Conservation (phyloP, 1,284 basidiomycete species). For the Lentinus polychrous region DNA sequence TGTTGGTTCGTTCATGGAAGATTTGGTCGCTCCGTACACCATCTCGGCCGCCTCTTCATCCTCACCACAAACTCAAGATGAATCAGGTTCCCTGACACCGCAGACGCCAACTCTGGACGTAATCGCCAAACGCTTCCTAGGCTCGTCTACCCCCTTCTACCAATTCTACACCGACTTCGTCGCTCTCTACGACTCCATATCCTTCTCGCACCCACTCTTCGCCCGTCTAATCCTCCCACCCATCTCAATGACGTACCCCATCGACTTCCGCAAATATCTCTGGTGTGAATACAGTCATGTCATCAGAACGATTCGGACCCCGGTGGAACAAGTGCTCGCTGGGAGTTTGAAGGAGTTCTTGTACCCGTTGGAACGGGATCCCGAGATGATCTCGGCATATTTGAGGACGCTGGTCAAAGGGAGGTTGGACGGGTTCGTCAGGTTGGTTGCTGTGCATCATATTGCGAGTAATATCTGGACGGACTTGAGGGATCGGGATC, state of each 20-base stretch:
- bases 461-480: slow-evolving; percentile 72
- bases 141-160: slow-evolving; percentile 74
- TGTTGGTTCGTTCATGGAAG: slow-evolving; percentile 54
- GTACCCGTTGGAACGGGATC: slow-evolving; percentile 64
- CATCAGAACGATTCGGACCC: slow-evolving; percentile 48
- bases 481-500: slow-evolving; percentile 33
- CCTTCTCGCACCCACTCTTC: slow-evolving; percentile 80
- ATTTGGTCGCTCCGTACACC: slow-evolving; percentile 52
- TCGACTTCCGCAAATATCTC: slow-evolving; percentile 80
- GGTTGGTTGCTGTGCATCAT: slow-evolving; percentile 74
- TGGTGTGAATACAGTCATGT: slow-evolving; percentile 76
- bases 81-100: slow-evolving; percentile 10
- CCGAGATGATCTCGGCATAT: slow-evolving; percentile 60
- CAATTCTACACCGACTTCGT: slow-evolving; percentile 93
- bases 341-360: slow-evolving; percentile 55
- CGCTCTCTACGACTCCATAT: slow-evolving; percentile 84
- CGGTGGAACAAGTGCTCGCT: slow-evolving; percentile 39
- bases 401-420: slow-evolving; percentile 41
- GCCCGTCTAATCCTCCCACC: slow-evolving; percentile 74
- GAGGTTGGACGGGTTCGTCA: slow-evolving; percentile 52
- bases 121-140: slow-evolving; percentile 57
- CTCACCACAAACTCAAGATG: slow-evolving; percentile 14
- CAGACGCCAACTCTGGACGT: slow-evolving; percentile 40
- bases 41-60: slow-evolving; percentile 30
- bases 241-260: slow-evolving; percentile 66